phyloP scores from a whole-genome alignment of 1,284 basidiomycete species.

The Psilocybe mexicana region DNA sequence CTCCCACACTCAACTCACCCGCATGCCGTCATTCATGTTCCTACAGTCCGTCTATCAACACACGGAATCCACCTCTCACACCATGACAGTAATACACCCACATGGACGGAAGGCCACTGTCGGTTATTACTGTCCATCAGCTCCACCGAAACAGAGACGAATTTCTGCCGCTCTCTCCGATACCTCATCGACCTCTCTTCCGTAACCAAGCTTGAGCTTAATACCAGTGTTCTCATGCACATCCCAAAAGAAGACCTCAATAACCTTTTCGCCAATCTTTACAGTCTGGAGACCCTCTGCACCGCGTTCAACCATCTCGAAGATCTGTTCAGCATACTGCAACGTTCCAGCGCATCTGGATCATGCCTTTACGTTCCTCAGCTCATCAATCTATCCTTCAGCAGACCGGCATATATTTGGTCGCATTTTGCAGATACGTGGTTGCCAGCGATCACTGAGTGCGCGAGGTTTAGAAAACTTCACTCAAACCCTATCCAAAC shows the following conservation, averaged over 20 bases:
- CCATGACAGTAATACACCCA: constrained; percentile 1
- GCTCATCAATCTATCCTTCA: constrained; percentile 26
- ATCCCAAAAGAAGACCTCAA: constrained; percentile 21
- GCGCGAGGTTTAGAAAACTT: constrained; percentile 13
- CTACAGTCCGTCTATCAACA: constrained; percentile 25
- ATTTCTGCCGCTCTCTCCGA: constrained; percentile 23
- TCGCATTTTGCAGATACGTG: constrained; percentile 30
- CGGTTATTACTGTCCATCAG: constrained; percentile 25
- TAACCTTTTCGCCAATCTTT: constrained; percentile 16
- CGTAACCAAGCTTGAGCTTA: constrained; percentile 31
- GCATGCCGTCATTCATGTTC: background rate
- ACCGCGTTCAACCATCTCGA: constrained; percentile 31
- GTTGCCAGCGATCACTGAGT: constrained; percentile 17
- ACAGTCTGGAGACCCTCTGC: constrained; percentile 21
- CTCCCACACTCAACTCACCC: constrained; percentile 14
- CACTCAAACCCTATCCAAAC: constrained; percentile 15
- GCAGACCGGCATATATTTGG: constrained; percentile 29
- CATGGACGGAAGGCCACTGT: constrained; percentile 23
- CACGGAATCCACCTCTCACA: constrained; percentile 26
- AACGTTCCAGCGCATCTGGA: constrained; percentile 1
- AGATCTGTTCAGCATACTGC: constrained; percentile 23
- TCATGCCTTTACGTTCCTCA: constrained; percentile 18
- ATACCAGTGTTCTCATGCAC: constrained; percentile 27
- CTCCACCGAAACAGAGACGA: constrained; percentile 23
- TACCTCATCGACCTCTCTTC: constrained; percentile 24